Evolutionary conservation across 1,284 basidiomycete species (phyloP), one percentile per base, ranked within the genome.

Genomic region (Malassezia sympodialis): DNA sequence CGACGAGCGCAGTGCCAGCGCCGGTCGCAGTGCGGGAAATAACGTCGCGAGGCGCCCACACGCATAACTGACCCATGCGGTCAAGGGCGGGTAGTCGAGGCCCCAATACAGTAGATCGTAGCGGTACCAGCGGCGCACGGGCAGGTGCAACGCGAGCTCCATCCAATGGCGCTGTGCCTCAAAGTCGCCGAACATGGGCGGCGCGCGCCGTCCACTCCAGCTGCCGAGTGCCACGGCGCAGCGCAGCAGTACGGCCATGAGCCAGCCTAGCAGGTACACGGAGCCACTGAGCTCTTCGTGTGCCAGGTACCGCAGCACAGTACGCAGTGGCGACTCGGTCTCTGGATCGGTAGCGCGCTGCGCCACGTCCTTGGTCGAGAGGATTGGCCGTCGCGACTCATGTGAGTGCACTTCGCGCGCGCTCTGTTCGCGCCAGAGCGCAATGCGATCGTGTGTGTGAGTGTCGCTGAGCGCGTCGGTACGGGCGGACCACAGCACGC

Each of bases 91-190:
- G 76, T 94, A 72, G 58, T 75, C 69, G 49, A 94, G 79, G 0
- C 88, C 88, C 90, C 90, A 94, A 66, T 91, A 91, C 47, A 81
- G 81, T 30, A 88, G 78, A 66, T 91, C 87, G 74, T 90, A 87
- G 2, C 77, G 83, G 75, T 93, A 93, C 90, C 90, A 93, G 63
- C 84, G 76, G 8, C 77, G 78, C 24, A 82, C 67, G 0, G 87
- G 87, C 3, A 89, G 77, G 67, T 89, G 84, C 28, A 82, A 76
- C 0, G 88, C 88, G 40, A 93, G 75, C 65, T 91, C 88, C 83
- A 91, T 87, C 90, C 89, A 93, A 75, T 93, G 89, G 49, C 90
- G 79, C 69, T 93, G 90, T 0, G 90, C 90, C 75, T 94, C 90
- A 65, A 88, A 89, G 76, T 94, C 90, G 15, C 90, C 90, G 60